Evolutionary conservation across 2,329 filamentous ascomycete species (phyloP), one percentile per base, ranked within the genome.

Genomic region (Aschersonia sp.): DNA sequence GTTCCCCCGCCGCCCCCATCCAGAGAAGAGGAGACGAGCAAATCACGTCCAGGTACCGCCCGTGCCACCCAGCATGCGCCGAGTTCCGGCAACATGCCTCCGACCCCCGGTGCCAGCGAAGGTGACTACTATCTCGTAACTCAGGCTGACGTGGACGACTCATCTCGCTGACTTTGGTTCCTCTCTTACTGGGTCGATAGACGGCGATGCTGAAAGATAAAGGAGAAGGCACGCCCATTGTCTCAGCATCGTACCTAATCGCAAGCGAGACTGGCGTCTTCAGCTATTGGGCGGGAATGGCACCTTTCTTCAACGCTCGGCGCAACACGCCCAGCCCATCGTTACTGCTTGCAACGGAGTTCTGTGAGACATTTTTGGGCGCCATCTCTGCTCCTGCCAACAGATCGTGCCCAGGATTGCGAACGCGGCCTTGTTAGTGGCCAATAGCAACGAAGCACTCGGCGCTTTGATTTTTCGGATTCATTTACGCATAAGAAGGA

Each of bases 61-160:
- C 72, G 61, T 59, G 65, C 66, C 61, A 66, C 63, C 64, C 72
- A 68, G 67, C 67, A 66, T 52, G 71, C 72, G 50, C 75, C 74
- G 53, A 66, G 70, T 50, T 66, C 68, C 52, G 76, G 75, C 51
- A 74, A 73, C 55, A 75, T 79, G 71, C 76, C 75, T 58, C 75
- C 75, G 48, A 79, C 75, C 46, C 76, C 76, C 45, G 74, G 73
- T 55, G 74, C 71, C 63, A 78, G 75, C 68, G 76, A 80, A 76
- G 75, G 75, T 78, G 72, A 78, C 71, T 74, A 72, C 63, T 63
- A 65, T 56, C 60, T 66, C 57, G 61, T 60, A 53, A 56, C 58
- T 51, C 56, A 51, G 50, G 58, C 56, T 50, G 56, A 61, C 51
- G 54, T 53, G 30, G 41, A 44, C 30, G 30, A 40, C 45, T 35